Base-by-base conservation (phyloP, 139 green algal genomes). In the Chlamydomonas schloesseri region DNA sequence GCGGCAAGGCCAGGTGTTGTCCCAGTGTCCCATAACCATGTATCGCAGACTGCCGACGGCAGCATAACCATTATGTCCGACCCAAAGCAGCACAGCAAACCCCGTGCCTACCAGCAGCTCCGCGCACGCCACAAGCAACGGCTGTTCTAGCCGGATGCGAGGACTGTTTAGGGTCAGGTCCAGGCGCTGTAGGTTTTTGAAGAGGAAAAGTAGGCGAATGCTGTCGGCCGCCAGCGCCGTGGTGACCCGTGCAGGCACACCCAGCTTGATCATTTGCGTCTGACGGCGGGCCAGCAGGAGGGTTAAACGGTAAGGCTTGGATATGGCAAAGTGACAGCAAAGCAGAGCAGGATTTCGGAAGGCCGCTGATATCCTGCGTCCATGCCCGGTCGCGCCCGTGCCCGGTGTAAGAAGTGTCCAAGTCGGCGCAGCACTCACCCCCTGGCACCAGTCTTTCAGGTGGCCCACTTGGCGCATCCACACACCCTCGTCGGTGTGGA, bases 391-490 rank as follows among this genome's bases (percentile, higher is more conserved):
- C 11, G 50, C 50, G 11, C 11, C 50, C 50, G 50, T 11, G 11
- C 50, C 50, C 50, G 11, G 11, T 57, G 50, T 14, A 57, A 11
- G 14, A 57, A 57, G 50, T 57, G 11, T 14, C 50, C 50, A 57
- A 14, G 50, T n/a, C n/a, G n/a, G n/a, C n/a, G 55, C 55, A 13
- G 8, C 55, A 11, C 55, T 60, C 55, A 21, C 20, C 55, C 55
- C 17, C 2, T 21, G 57, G 65, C 67, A 77, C 79, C 79, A 85
- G 67, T 85, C 65, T 31, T 76, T 75, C 10, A 85, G 47, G 47
- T 85, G 65, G 3, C 79, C 79, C 29, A 85, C 60, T 29, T 77
- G 65, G 3, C 67, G 47, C 79, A 85, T 85, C 65, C 65, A 85
- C 20, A 85, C 79, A 0, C 29, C 79, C 9, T 85, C 79, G 42